Conservation (phyloP, 305 asterid species). For the Solanum hybrid region DNA sequence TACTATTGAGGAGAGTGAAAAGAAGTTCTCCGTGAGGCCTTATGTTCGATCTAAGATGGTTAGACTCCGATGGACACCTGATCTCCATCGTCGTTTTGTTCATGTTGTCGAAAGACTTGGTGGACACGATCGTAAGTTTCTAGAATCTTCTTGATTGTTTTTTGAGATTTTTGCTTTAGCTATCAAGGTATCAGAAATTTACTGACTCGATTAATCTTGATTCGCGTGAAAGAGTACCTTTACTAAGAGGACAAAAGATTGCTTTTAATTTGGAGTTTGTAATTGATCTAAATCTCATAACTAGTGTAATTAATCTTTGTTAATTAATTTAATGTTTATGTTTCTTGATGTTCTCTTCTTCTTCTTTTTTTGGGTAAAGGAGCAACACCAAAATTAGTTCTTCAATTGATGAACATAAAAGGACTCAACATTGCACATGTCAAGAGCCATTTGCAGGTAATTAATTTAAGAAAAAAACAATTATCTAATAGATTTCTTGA, state of each 20-base stretch:
- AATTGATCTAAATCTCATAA: background rate
- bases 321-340: constrained; percentile 38
- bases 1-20: constrained; percentile 43
- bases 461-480: constrained; percentile 12
- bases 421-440: constrained; percentile 87
- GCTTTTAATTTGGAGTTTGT: background rate
- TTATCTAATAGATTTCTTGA: background rate
- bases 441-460: constrained; percentile 90
- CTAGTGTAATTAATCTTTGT: background rate
- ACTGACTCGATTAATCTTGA: background rate
- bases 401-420: constrained; percentile 66
- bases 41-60: constrained; percentile 75
- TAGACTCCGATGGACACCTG: constrained; percentile 78
- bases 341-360: background rate
- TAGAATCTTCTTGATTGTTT: background rate
- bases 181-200: background rate
- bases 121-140: constrained; percentile 60
- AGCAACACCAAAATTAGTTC: constrained; percentile 83
- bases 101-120: constrained; percentile 70
- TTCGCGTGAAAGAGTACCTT: background rate
- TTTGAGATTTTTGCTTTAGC: background rate
- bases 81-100: constrained; percentile 61
- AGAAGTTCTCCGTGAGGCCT: constrained; percentile 53
- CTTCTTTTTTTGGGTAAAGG: constrained; percentile 30
- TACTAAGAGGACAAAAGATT: background rate